Conservation (phyloP, 2,329 filamentous ascomycete genomes). For the Rasamsonia emersonii region DNA sequence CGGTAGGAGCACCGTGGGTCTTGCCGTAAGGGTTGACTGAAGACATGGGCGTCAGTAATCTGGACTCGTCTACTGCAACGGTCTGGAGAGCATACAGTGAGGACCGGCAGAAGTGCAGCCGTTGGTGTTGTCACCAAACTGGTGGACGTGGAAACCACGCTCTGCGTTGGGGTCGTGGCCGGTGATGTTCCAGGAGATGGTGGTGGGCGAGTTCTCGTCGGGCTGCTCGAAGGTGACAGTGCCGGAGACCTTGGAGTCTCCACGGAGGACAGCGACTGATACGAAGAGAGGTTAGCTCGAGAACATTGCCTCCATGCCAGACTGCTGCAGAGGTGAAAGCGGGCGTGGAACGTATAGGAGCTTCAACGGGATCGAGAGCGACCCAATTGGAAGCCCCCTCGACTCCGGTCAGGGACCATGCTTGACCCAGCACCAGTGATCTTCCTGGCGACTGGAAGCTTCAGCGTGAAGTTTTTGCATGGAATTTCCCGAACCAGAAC, state of each 20-base stretch:
- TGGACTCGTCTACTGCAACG: too few relatives aligned
- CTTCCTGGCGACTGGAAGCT: not conserved
- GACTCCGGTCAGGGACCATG: too few relatives aligned
- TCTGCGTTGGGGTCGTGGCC: slow-evolving; percentile 91
- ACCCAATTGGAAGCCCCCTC: too few relatives aligned
- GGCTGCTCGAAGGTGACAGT: slow-evolving; percentile 93
- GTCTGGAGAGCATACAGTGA: slow-evolving; percentile 62
- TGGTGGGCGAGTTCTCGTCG: slow-evolving; percentile 72
- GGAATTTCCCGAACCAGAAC: not conserved
- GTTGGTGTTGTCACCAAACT: slow-evolving; percentile 99
- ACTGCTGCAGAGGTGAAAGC: too few relatives aligned
- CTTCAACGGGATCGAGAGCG: too few relatives aligned
- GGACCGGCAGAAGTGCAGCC: slow-evolving; percentile 97
- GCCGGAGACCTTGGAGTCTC: slow-evolving; percentile 91
- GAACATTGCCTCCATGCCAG: too few relatives aligned
- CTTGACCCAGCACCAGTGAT: too few relatives aligned
- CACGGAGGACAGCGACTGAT: slow-evolving; percentile 94
- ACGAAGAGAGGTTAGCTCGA: slow-evolving; percentile 16
- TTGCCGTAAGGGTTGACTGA: slow-evolving; percentile 92
- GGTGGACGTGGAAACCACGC: slow-evolving; percentile 97
- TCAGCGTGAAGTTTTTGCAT: not conserved
- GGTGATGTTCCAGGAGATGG: slow-evolving; percentile 81
- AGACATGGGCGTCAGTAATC: slow-evolving; percentile 8
- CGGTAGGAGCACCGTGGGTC: slow-evolving; percentile 78
- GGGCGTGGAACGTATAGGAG: too few relatives aligned